phyloP scores from a whole-genome alignment of 1,284 basidiomycete genomes.

The Ustilago bromivora region DNA sequence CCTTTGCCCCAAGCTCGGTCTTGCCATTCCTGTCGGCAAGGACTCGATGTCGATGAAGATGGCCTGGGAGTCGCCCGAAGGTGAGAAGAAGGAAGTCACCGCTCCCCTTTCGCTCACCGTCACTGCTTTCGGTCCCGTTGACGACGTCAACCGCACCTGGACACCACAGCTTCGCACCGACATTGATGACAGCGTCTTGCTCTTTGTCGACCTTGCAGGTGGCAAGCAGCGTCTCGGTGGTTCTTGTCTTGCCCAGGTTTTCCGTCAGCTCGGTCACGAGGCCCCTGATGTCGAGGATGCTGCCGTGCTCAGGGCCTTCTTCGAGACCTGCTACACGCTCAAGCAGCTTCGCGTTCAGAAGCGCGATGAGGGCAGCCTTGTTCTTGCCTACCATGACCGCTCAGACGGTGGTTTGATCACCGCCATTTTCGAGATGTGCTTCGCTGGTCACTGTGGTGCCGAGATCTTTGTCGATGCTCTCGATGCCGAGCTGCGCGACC shows the following conservation, averaged over 20 bases:
- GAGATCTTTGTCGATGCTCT: constrained; percentile 77
- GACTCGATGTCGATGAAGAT: constrained; percentile 99
- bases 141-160: constrained; percentile 86
- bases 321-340: constrained; percentile 79
- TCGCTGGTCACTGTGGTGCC: constrained; percentile 87
- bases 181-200: constrained; percentile 75
- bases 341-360: constrained; percentile 71
- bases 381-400: constrained; percentile 96
- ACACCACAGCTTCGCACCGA: constrained; percentile 84
- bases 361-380: constrained; percentile 74
- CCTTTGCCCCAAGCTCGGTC: constrained; percentile 90
- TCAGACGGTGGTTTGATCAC: constrained; percentile 96
- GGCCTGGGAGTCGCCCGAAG: constrained; percentile 79
- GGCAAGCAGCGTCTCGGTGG: constrained; percentile 90
- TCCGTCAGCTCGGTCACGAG: constrained; percentile 88
- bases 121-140: constrained; percentile 91
- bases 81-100: constrained; percentile 82
- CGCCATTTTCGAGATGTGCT: constrained; percentile 93
- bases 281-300: constrained; percentile 90
- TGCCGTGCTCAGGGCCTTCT: constrained; percentile 82
- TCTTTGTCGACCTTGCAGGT: constrained; percentile 89
- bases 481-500: constrained; percentile 71
- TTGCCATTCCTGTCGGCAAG: constrained; percentile 97
- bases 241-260: constrained; percentile 94
- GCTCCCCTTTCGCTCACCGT: constrained; percentile 92